Evolutionary conservation across 768 basidiomycete genomes (phyloP).

Genomic region (Pleurotus cornucopiae): DNA sequence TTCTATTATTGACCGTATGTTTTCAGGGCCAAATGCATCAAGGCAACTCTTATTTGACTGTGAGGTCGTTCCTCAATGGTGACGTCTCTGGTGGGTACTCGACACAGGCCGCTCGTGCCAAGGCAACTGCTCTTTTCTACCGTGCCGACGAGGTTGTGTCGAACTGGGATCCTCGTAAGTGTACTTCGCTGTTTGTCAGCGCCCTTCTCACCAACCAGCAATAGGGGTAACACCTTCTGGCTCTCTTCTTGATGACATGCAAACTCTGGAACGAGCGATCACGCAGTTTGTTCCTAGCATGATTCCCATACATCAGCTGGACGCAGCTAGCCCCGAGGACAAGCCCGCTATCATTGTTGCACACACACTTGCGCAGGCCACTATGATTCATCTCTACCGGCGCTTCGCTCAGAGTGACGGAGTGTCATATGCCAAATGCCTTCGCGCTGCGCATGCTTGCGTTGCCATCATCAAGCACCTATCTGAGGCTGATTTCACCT

Average conservation of each 20-base stretch:
- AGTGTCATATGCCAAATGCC: conserved; percentile 58
- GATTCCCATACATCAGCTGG: conserved; percentile 62
- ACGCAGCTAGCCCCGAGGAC: conserved; percentile 49
- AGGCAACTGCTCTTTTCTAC: conserved; percentile 73
- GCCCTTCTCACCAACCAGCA: conserved; percentile 9
- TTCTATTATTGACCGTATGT: conserved; percentile 41
- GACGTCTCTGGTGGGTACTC: conserved; percentile 49
- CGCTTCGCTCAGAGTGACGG: conserved; percentile 56
- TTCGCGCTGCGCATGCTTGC: conserved; percentile 57
- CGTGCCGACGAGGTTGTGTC: conserved; percentile 59
- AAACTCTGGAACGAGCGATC: conserved; percentile 59
- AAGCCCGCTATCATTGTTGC: conserved; percentile 54
- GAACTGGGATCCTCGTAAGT: conserved; percentile 57
- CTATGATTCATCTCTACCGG: conserved; percentile 63
- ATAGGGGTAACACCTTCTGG: conserved; percentile 41
- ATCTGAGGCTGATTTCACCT: conserved; percentile 59
- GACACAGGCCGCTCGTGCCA: conserved; percentile 60
- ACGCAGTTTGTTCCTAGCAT: conserved; percentile 59
- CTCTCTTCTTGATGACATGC: conserved; percentile 53
- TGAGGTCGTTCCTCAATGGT: conserved; percentile 59
- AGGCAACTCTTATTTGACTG: conserved; percentile 50
- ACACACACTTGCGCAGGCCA: conserved; percentile 64
- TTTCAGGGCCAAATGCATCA: conserved; percentile 49
- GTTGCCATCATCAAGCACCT: conserved; percentile 60
- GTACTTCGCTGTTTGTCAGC: neutral